These are phyloP conservation scores for Meyerozyma athensensis DNA, from an alignment of 1,139 yeast genomes.

Conservation along the genomic window DNA sequence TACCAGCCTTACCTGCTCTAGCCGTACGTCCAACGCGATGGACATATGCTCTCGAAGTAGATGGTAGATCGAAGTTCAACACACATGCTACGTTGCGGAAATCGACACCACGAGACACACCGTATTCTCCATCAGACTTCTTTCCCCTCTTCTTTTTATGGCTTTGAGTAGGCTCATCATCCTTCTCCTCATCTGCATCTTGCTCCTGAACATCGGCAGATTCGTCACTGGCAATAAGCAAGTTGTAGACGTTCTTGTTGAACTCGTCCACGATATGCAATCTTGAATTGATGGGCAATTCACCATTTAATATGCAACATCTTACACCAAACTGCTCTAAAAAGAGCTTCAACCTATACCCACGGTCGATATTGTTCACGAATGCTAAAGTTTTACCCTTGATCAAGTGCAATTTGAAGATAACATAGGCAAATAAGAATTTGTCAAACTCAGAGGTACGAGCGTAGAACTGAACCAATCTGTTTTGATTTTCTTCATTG, in stretches of 20 bases:
- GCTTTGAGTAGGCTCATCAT: conserved; percentile 15
- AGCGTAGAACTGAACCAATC: conserved; percentile 80
- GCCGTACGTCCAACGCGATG: conserved; percentile 98
- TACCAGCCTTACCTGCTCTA: conserved; percentile 93
- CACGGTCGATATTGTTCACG: conserved; percentile 93
- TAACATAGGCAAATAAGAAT: conserved; percentile 83
- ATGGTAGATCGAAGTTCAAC: conserved; percentile 89
- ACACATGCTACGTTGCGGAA: conserved; percentile 96
- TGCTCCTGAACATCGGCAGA: conserved; percentile 52
- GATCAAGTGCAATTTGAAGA: conserved; percentile 80
- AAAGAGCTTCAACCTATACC: conserved; percentile 84
- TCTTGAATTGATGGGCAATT: conserved; percentile 88
- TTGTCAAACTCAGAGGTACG: conserved; percentile 88
- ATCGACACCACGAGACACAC: conserved; percentile 96
- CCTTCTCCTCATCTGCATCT: conserved; percentile 24
- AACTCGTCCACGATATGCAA: conserved; percentile 93
- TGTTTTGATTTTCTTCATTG: conserved; percentile 50
- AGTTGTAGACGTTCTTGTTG: conserved; percentile 80
- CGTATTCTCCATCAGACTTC: conserved; percentile 69
- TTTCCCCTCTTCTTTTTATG: conserved; percentile 27
- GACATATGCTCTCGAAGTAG: conserved; percentile 82
- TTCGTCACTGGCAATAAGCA: conserved; percentile 94
- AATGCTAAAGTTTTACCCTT: conserved; percentile 89
- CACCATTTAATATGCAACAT: conserved; percentile 85
- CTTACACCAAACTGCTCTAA: conserved; percentile 93